Base-by-base conservation (phyloP, 164 flowering plant species). In the Liquidambar formosana region DNA sequence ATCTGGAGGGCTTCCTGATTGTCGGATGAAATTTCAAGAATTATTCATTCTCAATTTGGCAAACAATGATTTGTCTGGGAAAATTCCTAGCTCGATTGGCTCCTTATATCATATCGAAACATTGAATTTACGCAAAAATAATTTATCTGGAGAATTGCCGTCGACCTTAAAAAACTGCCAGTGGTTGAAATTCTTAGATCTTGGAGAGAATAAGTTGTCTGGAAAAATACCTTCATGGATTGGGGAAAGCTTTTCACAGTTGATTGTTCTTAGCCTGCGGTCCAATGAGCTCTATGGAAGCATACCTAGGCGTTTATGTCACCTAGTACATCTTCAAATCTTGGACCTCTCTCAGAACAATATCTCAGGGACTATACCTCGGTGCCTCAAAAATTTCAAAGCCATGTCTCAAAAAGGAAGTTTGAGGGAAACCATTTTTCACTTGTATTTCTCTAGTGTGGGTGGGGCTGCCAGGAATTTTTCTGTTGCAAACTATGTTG, bases 291-390 rank as follows among this genome's bases (percentile, higher is more conserved):
- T 82, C 41, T 0, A 19, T 43, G 80, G 80, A 16, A 63, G 19
- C 45, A 73, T 81, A 13, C 77, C 77, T 15, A 1, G 0, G 8
- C 18, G 52, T n/a, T 44, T 76, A 0, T 77, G 84, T 23, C 10
- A 68, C 13, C 64, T 73, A 2, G 12, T 1, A 1, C 0, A 2
- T 25, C 10, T 76, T 10, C 75, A 64, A 43, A 21, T 81, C 2
- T 26, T 79, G 56, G 82, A 81, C 66, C 67, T 81, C 25, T 67
- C 82, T 2, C 18, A 57, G 0, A 81, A 81, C 61, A 47, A 71
- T 52, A 13, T 79, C 1, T 61, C 65, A 0, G 77, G 85, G 45
- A 44, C 43, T 15, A 64, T 78, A 21, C 85, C 82, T 3, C 2
- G 2, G 1, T 79, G 82, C 51, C 47, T 81, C 44, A 63, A 41